Evolutionary conservation across 306 rosid species (phyloP).

Genomic region (Ziziphus jujuba): DNA sequence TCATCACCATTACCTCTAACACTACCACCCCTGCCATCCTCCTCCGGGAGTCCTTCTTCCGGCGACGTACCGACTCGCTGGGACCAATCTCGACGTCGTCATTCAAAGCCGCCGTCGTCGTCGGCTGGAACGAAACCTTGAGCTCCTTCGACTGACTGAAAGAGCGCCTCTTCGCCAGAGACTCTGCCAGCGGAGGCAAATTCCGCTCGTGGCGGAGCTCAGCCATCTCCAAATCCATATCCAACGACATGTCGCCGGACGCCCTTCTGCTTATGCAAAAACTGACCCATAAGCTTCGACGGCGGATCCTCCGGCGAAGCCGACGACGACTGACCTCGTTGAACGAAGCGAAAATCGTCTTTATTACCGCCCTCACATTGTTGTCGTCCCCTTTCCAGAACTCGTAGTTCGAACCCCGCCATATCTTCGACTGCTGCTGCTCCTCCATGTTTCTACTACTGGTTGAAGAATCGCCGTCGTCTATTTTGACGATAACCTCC

Average conservation of each 20-base stretch:
- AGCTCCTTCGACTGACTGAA: constrained; percentile 44
- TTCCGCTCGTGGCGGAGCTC: constrained; percentile 51
- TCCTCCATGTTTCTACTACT: background rate
- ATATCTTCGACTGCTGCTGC: constrained; percentile 14
- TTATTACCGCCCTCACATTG: background rate
- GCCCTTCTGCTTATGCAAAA: constrained; percentile 71
- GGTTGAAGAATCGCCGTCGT: constrained; percentile 29
- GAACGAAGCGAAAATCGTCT: constrained; percentile 48
- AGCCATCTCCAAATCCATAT: constrained; percentile 95
- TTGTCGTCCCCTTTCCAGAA: constrained; percentile 37
- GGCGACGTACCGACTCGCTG: constrained; percentile 47
- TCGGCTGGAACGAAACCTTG: constrained; percentile 67
- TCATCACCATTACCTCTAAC: no score
- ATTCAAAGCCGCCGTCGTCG: constrained; percentile 26
- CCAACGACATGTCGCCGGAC: constrained; percentile 67
- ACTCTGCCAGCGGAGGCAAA: constrained; percentile 55
- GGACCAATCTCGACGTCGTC: constrained; percentile 3
- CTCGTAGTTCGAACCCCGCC: constrained; percentile 61
- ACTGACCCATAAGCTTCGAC: constrained; percentile 65
- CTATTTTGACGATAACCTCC: constrained; percentile 62
- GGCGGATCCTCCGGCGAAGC: constrained; percentile 69
- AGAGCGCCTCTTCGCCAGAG: constrained; percentile 34
- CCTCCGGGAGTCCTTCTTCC: constrained; percentile 37
- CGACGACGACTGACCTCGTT: constrained; percentile 29
- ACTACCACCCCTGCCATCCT: background rate